A percentile compares a stretch with the other conserved stretches of the same genome.
Evolutionary conservation across 257 asterid genomes (phyloP).

Genomic region (Salvia miltiorrhiza): DNA sequence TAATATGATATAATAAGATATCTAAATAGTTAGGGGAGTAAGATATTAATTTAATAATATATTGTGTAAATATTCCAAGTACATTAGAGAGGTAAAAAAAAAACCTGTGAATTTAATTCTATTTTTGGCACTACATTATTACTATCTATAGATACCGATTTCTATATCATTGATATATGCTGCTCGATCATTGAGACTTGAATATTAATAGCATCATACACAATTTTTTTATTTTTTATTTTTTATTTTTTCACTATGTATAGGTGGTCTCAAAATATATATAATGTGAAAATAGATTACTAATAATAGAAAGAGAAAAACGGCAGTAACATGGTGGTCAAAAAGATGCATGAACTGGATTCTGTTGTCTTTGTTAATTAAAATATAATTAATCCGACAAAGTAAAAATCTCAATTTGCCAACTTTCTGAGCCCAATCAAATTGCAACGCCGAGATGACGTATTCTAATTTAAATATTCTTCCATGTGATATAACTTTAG

Average conservation of each 20-base stretch:
- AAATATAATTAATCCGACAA: neutral
- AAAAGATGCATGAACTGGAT: constrained; percentile 47
- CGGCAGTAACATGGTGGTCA: constrained; percentile 55
- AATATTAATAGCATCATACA: no score
- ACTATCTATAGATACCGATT: no score
- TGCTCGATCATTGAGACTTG: no score
- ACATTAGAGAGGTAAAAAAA: no score
- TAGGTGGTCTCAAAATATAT: constrained; percentile 2
- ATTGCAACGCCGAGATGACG: constrained; percentile 19
- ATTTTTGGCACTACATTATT: no score
- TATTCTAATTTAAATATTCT: constrained; percentile 12
- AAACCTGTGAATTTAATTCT: no score
- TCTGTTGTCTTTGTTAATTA: constrained; percentile 33
- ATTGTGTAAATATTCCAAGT: no score
- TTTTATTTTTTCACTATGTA: neutral
- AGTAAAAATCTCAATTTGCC: constrained; percentile 17
- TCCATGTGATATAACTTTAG: constrained; percentile 7
- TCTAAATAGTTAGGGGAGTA: no score
- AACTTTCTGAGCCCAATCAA: constrained; percentile 28
- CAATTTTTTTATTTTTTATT: neutral
- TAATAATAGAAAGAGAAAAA: constrained; percentile 45
- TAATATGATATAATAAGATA: no score
- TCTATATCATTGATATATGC: no score
- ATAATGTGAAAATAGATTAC: constrained; percentile 22
- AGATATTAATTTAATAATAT: no score